Percentiles rank a stretch among this genome's conserved stretches.
phyloP scores from a whole-genome alignment of 345 rosid species.

The Carallia pectinifolia region DNA sequence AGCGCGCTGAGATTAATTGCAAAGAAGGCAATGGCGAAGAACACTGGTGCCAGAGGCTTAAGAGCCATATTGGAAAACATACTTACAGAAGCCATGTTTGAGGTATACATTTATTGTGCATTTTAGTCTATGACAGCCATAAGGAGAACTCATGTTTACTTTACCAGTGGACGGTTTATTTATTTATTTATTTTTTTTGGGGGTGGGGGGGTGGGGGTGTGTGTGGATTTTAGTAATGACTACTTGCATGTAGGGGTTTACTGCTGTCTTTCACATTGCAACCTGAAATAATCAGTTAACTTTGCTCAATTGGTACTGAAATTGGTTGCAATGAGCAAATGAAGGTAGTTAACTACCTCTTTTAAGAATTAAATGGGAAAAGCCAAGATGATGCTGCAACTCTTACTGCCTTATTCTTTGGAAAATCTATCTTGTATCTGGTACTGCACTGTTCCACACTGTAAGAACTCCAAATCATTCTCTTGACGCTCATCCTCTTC shows the following conservation, averaged over 20 bases:
- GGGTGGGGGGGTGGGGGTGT: no score
- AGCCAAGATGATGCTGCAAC: no score
- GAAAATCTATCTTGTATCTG: no score
- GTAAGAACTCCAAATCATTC: no score
- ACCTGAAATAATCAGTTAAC: not conserved
- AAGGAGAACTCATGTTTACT: not conserved
- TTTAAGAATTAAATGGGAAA: no score
- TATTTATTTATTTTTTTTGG: not conserved
- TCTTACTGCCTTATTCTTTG: no score
- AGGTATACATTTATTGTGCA: constrained; percentile 43
- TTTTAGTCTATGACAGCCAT: not conserved
- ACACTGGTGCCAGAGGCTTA: constrained; percentile 89
- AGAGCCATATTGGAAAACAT: constrained; percentile 87
- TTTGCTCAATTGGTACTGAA: no score
- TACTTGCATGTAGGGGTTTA: not conserved
- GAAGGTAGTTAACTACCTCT: no score
- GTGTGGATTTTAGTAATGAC: not conserved
- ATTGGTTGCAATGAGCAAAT: no score
- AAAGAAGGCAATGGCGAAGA: constrained; percentile 76
- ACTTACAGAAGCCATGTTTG: constrained; percentile 91
- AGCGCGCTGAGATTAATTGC: constrained; percentile 75
- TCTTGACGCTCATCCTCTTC: no score
- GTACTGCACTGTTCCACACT: no score
- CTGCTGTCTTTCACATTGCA: not conserved
- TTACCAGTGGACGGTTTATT: not conserved